Conservation (phyloP, 2,329 filamentous ascomycete genomes). For the Basipetospora chlamydospora region DNA sequence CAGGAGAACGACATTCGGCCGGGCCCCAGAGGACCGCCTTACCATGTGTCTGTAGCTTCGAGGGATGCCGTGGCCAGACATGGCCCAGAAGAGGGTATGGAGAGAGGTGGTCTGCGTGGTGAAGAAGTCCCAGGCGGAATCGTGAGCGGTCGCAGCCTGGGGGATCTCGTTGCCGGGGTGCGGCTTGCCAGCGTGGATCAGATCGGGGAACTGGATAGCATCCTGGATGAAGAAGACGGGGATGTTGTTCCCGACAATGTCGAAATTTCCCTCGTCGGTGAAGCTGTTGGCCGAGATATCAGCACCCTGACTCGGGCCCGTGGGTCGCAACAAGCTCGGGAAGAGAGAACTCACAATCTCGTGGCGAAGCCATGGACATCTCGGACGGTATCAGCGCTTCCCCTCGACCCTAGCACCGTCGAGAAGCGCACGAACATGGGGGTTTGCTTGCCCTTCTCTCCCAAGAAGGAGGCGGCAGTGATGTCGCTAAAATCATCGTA, state of each 20-base stretch:
- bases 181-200: constrained; percentile 50
- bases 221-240: constrained; percentile 68
- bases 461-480: constrained; percentile 52
- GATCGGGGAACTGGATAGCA: constrained; percentile 57
- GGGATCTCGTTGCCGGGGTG: constrained; percentile 58
- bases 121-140: constrained; percentile 68
- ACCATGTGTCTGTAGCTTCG: constrained; percentile 66
- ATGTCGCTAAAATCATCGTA: constrained; percentile 54
- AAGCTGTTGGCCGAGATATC: constrained; percentile 38
- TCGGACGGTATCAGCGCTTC: constrained; percentile 68
- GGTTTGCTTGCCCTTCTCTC: constrained; percentile 40
- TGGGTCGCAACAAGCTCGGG: background rate
- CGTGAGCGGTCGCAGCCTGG: constrained; percentile 56
- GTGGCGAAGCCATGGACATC: constrained; percentile 70
- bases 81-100: constrained; percentile 68
- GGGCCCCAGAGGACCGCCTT: too few species aligned
- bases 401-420: constrained; percentile 59
- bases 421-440: constrained; percentile 62
- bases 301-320: constrained; percentile 16
- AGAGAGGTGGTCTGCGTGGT: constrained; percentile 52
- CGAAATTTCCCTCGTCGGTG: constrained; percentile 65
- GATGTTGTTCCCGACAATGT: constrained; percentile 60
- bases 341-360: constrained; percentile 13
- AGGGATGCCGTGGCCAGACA: constrained; percentile 61
- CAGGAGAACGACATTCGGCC: too few species aligned